These are phyloP conservation scores for Candida vaughaniae DNA, from an alignment of 805 yeast genomes.

Conservation along the genomic window DNA sequence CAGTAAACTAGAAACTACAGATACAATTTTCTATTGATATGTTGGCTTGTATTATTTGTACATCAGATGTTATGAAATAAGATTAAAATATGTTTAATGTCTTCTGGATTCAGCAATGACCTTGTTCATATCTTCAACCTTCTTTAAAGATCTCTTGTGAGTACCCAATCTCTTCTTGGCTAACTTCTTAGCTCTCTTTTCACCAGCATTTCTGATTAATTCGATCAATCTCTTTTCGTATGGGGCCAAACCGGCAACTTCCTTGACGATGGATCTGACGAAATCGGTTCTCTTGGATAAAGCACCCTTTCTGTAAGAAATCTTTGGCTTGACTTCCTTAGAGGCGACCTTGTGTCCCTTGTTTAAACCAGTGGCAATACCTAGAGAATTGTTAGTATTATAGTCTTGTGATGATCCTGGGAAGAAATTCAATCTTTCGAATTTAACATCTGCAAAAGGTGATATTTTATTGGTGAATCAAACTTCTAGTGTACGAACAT, in stretches of 20 bases:
- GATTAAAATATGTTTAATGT: slow-evolving; percentile 51
- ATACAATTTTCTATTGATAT: no score
- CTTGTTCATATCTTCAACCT: slow-evolving; percentile 97
- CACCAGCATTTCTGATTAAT: slow-evolving; percentile 99
- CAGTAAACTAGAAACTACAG: no score
- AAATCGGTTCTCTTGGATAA: slow-evolving; percentile 92
- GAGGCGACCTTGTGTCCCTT: slow-evolving; percentile 98
- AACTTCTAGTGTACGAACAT: no score
- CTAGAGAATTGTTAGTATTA: slow-evolving; percentile 35
- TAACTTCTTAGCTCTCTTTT: slow-evolving; percentile 99
- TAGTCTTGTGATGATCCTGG: no score
- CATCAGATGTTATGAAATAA: slow-evolving; percentile 5
- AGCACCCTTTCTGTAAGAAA: slow-evolving; percentile 96
- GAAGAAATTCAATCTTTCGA: no score
- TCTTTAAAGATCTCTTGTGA: slow-evolving; percentile 98
- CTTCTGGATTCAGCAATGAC: slow-evolving; percentile 97
- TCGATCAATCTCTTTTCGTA: slow-evolving; percentile 99
- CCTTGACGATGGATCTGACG: slow-evolving; percentile 93
- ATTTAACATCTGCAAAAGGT: no score
- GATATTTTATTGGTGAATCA: no score
- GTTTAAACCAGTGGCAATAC: slow-evolving; percentile 98
- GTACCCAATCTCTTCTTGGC: slow-evolving; percentile 99
- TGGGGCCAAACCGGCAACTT: slow-evolving; percentile 99
- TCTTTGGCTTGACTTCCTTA: slow-evolving; percentile 64
- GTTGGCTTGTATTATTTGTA: slow-evolving; percentile 10